Percentiles rank a stretch among this genome's conserved stretches.
These are phyloP conservation scores for Triadica sebifera DNA, from an alignment of 345 rosid genomes.

Conservation along the genomic window DNA sequence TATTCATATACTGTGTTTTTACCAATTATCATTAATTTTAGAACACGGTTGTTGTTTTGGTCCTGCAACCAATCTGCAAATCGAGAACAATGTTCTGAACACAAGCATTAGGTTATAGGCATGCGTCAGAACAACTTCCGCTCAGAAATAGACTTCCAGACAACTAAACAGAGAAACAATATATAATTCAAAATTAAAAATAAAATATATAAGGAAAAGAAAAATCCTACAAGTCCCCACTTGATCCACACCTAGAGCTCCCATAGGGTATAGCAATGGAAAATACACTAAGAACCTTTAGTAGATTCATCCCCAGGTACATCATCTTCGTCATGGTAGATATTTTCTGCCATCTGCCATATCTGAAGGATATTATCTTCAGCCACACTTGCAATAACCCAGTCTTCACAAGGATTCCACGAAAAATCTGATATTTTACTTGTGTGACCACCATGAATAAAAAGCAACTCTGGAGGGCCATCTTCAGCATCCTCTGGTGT, in stretches of 20 bases:
- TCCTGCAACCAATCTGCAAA: background rate
- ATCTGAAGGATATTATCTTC: conserved; percentile 98
- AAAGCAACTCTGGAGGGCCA: conserved; percentile 98
- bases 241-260: background rate
- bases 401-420: conserved; percentile 99
- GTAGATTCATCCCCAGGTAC: conserved; percentile 74
- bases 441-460: conserved; percentile 98
- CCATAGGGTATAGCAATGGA: background rate
- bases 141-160: background rate
- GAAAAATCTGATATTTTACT: conserved; percentile 98
- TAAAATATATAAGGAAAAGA: background rate
- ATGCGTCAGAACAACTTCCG: background rate
- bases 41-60: background rate
- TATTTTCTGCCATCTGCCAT: conserved; percentile 99
- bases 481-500: conserved; percentile 77
- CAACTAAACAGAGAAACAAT: background rate
- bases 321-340: conserved; percentile 95
- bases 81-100: background rate
- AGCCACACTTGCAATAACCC: conserved; percentile 95
- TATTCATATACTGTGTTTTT: no score
- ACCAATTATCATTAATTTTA: background rate
- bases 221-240: background rate
- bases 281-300: conserved; percentile 42
- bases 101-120: background rate
- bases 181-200: background rate